Evolutionary conservation across 2,329 filamentous ascomycete species (phyloP).

Genomic region (Aspergillus persii): DNA sequence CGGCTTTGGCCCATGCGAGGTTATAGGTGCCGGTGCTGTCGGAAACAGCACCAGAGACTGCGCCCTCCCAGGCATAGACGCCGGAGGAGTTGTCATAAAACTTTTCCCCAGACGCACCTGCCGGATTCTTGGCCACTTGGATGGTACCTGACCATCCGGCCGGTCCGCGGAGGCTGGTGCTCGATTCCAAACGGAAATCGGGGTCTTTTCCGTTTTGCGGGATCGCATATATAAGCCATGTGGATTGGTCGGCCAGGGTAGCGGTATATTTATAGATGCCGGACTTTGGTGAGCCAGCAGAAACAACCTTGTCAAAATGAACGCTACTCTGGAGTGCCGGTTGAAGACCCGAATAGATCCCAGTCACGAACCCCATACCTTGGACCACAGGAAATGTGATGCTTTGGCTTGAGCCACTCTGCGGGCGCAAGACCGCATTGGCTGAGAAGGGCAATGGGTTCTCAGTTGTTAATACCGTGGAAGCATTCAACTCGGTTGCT

Average conservation of each 20-base stretch:
- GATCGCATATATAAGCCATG: slow-evolving; percentile 79
- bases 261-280: slow-evolving; percentile 75
- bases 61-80: slow-evolving; percentile 66
- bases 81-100: slow-evolving; percentile 75
- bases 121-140: slow-evolving; percentile 77
- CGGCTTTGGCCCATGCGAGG: slow-evolving; percentile 70
- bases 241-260: slow-evolving; percentile 66
- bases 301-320: slow-evolving; percentile 66
- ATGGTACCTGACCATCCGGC: slow-evolving; percentile 72
- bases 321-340: slow-evolving; percentile 73
- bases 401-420: slow-evolving; percentile 53
- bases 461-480: slow-evolving; percentile 57
- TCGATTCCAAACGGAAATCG: slow-evolving; percentile 66
- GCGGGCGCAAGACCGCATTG: slow-evolving; percentile 65
- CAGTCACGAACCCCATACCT: slow-evolving; percentile 86
- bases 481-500: slow-evolving; percentile 66
- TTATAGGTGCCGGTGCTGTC: slow-evolving; percentile 67
- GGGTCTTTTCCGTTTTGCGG: slow-evolving; percentile 58
- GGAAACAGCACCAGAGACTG: slow-evolving; percentile 59
- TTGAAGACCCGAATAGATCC: slow-evolving; percentile 65
- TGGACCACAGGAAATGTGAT: slow-evolving; percentile 82
- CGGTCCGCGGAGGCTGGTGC: slow-evolving; percentile 63
- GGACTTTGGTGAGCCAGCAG: slow-evolving; percentile 54
- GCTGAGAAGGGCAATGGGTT: slow-evolving; percentile 57
- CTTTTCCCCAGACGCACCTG: slow-evolving; percentile 56